A percentile compares a stretch with the other conserved stretches of the same genome.
Evolutionary conservation across 2,329 filamentous ascomycete species (phyloP).

Genomic region (Dothideomycetes sp.): DNA sequence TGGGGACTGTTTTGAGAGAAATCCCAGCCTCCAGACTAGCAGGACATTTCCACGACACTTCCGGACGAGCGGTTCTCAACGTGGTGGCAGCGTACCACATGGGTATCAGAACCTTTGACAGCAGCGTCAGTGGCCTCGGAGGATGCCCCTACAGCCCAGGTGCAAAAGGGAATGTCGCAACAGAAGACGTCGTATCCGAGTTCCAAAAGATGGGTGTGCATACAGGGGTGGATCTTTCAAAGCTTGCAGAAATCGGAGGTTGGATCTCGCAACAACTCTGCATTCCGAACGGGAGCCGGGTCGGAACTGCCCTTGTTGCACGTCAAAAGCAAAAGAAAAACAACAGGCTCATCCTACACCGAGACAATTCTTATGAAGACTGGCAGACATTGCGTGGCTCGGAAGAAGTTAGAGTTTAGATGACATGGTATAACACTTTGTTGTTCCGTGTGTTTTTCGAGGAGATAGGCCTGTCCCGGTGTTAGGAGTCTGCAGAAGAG

Average conservation of each 20-base stretch:
- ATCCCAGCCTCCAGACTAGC: constrained; percentile 64
- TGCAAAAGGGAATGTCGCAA: constrained; percentile 77
- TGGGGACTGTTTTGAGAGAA: constrained; percentile 55
- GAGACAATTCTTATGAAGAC: no score
- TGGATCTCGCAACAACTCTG: constrained; percentile 62
- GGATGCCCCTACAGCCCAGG: constrained; percentile 81
- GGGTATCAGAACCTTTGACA: constrained; percentile 70
- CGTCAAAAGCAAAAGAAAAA: background rate
- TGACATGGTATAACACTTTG: no score
- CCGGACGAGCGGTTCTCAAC: constrained; percentile 74
- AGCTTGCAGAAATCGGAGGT: constrained; percentile 56
- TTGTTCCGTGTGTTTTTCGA: no score
- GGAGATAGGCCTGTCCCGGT: no score
- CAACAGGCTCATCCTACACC: no score
- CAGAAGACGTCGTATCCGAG: constrained; percentile 72
- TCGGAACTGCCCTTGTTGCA: constrained; percentile 47
- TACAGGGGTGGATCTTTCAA: constrained; percentile 62
- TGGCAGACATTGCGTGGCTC: no score
- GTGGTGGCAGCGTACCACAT: constrained; percentile 66
- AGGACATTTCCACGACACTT: constrained; percentile 84
- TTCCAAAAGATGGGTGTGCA: constrained; percentile 64
- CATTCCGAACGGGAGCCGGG: constrained; percentile 53
- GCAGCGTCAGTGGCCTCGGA: constrained; percentile 68
- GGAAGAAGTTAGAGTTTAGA: no score
- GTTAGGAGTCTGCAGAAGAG: no score